Evolutionary conservation across 2,329 filamentous ascomycete genomes (phyloP).

Genomic region (Hypocrella siamensis): DNA sequence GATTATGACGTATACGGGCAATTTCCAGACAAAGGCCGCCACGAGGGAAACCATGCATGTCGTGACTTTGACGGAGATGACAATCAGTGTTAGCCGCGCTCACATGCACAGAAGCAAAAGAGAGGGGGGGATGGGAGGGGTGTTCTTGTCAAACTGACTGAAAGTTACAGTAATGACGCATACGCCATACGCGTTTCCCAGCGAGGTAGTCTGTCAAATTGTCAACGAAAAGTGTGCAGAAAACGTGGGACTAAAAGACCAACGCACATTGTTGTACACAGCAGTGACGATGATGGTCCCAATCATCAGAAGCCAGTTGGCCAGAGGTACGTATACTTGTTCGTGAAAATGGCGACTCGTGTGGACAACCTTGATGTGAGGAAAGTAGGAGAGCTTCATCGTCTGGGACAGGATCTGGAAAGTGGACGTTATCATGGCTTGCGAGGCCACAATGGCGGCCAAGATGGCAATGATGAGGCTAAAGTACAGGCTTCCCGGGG

Average conservation of each 20-base stretch:
- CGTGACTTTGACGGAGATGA: constrained; percentile 32
- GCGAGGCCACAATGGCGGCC: constrained; percentile 60
- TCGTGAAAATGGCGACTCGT: constrained; percentile 56
- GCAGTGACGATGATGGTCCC: constrained; percentile 60
- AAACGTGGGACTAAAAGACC: constrained; percentile 7
- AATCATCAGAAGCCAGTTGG: constrained; percentile 65
- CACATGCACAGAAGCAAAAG: neutral
- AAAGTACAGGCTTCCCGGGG: constrained; percentile 52
- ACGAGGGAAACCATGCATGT: constrained; percentile 60
- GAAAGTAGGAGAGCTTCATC: constrained; percentile 58
- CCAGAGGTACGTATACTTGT: constrained; percentile 60
- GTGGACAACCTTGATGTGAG: constrained; percentile 58
- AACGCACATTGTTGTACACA: constrained; percentile 49
- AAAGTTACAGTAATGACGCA: constrained; percentile 72
- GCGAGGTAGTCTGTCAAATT: constrained; percentile 37
- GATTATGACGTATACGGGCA: constrained; percentile 43
- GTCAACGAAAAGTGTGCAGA: neutral
- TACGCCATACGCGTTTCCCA: constrained; percentile 63
- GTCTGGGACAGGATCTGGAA: constrained; percentile 58
- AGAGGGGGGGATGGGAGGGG: neutral
- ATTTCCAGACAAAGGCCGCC: constrained; percentile 56
- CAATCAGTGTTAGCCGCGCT: neutral
- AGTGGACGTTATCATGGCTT: constrained; percentile 62
- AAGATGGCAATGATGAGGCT: constrained; percentile 52
- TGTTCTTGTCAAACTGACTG: constrained; percentile 18